A percentile compares a stretch with the other conserved stretches of the same genome.
Conservation (phyloP, 306 rosid genomes). For the Malus fusca region DNA sequence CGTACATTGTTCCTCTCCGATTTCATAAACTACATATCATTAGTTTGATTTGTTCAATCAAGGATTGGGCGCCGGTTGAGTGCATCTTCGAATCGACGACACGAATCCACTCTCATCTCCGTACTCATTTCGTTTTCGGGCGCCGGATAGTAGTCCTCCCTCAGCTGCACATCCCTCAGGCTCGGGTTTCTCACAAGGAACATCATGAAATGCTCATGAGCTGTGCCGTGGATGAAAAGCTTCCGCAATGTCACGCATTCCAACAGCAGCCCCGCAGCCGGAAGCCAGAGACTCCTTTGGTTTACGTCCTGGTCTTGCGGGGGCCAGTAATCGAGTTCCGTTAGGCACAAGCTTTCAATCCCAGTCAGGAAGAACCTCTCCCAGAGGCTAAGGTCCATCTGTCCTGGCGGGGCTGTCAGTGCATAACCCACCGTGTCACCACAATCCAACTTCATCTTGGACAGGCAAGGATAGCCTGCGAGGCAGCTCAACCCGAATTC, state of each 20-base stretch:
- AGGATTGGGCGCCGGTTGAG: conserved; percentile 49
- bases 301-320: conserved; percentile 81
- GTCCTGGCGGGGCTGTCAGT: conserved; percentile 67
- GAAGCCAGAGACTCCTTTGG: conserved; percentile 67
- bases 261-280: conserved; percentile 69
- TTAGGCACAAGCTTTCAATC: conserved; percentile 45
- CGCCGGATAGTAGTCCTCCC: conserved; percentile 82
- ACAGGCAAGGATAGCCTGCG: conserved; percentile 43
- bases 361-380: conserved; percentile 83
- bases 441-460: conserved; percentile 77
- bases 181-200: conserved; percentile 49
- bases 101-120: conserved; percentile 82
- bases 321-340: conserved; percentile 84
- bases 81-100: conserved; percentile 86
- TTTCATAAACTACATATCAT: background rate
- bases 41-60: conserved; percentile 36
- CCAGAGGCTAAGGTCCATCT: conserved; percentile 87
- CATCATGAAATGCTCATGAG: conserved; percentile 75
- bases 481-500: conserved; percentile 65
- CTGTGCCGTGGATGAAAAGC: conserved; percentile 82
- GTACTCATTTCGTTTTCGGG: conserved; percentile 87
- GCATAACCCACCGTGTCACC: conserved; percentile 78
- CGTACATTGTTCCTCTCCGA: background rate
- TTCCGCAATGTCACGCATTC: conserved; percentile 63
- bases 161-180: conserved; percentile 70